Percentiles rank a stretch among this genome's conserved stretches.
phyloP scores from a whole-genome alignment of 2,329 filamentous ascomycete genomes.

The Calonectria multiphialidica region DNA sequence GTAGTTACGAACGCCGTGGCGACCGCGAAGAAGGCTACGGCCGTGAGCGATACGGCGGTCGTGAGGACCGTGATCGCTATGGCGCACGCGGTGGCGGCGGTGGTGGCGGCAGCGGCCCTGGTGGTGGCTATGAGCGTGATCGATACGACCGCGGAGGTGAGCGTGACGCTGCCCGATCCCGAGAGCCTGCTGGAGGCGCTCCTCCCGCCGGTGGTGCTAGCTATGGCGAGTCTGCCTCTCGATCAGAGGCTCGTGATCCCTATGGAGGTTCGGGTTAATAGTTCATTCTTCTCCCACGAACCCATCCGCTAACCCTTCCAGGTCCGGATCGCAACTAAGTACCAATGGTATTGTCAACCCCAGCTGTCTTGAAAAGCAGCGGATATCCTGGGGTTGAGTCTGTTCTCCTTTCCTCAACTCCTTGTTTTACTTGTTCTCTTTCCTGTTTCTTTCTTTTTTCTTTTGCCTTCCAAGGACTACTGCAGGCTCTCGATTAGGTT shows the following conservation, averaged over 20 bases:
- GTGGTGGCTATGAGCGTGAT: constrained; percentile 62
- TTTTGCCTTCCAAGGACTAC: constrained; percentile 45
- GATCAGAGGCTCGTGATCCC: constrained; percentile 57
- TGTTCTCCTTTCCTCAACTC: constrained; percentile 43
- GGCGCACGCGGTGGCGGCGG: constrained; percentile 48
- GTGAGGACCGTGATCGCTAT: constrained; percentile 61
- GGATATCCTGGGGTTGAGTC: constrained; percentile 34
- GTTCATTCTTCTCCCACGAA: constrained; percentile 11
- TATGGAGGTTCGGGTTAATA: constrained; percentile 56
- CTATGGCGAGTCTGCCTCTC: constrained; percentile 57
- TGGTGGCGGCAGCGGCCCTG: constrained; percentile 53
- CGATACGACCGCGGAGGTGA: constrained; percentile 62
- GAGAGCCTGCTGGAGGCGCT: constrained; percentile 52
- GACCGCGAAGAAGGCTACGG: constrained; percentile 54
- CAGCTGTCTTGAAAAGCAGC: constrained; percentile 31
- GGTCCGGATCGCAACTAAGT: constrained; percentile 47
- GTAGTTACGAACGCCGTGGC: constrained; percentile 64
- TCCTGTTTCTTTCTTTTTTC: constrained; percentile 42
- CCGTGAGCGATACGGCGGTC: constrained; percentile 55
- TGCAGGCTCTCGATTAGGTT: constrained; percentile 46
- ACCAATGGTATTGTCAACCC: constrained; percentile 32
- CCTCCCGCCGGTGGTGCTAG: constrained; percentile 49
- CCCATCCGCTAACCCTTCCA: constrained; percentile 45
- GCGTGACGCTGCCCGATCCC: constrained; percentile 54
- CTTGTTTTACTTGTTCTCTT: constrained; percentile 42